These are phyloP conservation scores for Penicillium sp. DNA, from an alignment of 2,329 filamentous ascomycete species.

Conservation along the genomic window DNA sequence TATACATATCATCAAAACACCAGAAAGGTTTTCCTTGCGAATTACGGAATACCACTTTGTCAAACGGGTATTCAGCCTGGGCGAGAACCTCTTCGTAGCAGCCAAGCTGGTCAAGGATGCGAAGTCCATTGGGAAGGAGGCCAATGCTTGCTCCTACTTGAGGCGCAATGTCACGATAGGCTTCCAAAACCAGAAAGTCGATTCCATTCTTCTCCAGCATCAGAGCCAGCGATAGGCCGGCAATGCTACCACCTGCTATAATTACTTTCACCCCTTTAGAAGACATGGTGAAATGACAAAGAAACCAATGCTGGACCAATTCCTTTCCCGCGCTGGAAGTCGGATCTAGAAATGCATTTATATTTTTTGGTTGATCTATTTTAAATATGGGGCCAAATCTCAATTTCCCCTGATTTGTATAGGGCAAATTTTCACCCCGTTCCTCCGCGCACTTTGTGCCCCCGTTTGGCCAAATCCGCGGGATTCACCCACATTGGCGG, in stretches of 20 bases:
- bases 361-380: not conserved
- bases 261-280: slow-evolving; percentile 35
- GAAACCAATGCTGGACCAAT: not conserved
- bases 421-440: not conserved
- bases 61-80: slow-evolving; percentile 24
- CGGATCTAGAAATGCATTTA: not conserved
- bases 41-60: slow-evolving; percentile 12
- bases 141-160: slow-evolving; percentile 55
- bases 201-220: slow-evolving; percentile 40
- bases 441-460: not conserved
- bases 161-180: slow-evolving; percentile 34
- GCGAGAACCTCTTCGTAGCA: slow-evolving; percentile 36
- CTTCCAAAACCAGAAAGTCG: slow-evolving; percentile 48
- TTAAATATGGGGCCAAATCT: not conserved
- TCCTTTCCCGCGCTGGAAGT: not conserved
- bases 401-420: not conserved
- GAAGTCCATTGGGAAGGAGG: slow-evolving; percentile 48
- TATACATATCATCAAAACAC: slow-evolving; percentile 4
- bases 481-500: not conserved
- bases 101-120: slow-evolving; percentile 58
- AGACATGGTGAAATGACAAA: not conserved
- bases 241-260: slow-evolving; percentile 56
- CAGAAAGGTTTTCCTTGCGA: slow-evolving; percentile 5
- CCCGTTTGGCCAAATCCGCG: not conserved
- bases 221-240: slow-evolving; percentile 53